Evolutionary conservation across 805 yeast genomes (phyloP).

Genomic region (Huiozyma sinensis): DNA sequence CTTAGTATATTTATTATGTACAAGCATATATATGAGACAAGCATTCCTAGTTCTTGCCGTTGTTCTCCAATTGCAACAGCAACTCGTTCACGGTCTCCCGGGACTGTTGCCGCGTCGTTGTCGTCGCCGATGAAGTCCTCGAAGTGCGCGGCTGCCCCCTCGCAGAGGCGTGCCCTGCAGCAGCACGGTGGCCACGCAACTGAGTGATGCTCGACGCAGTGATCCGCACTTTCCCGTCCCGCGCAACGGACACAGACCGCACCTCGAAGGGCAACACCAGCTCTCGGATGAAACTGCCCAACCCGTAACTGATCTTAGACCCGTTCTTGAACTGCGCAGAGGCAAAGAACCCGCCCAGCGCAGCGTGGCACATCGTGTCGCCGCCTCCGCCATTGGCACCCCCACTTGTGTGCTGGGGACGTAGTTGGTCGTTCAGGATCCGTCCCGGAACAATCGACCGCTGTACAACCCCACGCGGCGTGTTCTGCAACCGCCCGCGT

Average conservation of each 20-base stretch:
- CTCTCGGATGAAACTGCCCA: constrained; percentile 36
- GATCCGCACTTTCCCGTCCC: constrained; percentile 27
- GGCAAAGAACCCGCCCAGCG: constrained; percentile 48
- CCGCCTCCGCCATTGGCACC: constrained; percentile 28
- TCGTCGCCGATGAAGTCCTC: not conserved
- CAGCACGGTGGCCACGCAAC: not conserved
- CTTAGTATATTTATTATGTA: not conserved
- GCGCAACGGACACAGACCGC: constrained; percentile 28
- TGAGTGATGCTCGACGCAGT: constrained; percentile 1
- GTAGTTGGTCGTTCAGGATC: constrained; percentile 18
- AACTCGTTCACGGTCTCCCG: constrained; percentile 1
- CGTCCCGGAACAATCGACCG: constrained; percentile 61
- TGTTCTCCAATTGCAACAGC: constrained; percentile 2
- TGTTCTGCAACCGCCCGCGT: constrained; percentile 54
- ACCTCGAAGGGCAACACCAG: constrained; percentile 34
- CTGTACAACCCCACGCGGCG: constrained; percentile 57
- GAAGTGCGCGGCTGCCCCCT: not conserved
- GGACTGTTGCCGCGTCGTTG: not conserved
- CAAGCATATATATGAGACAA: not conserved
- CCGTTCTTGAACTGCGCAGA: constrained; percentile 26
- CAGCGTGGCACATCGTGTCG: constrained; percentile 35
- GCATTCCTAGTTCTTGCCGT: not conserved
- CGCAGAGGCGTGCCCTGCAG: not conserved
- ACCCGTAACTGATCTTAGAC: constrained; percentile 24
- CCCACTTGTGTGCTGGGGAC: not conserved